These are phyloP conservation scores for Fusarium tupiense DNA, from an alignment of 2,329 filamentous ascomycete genomes.

Conservation along the genomic window DNA sequence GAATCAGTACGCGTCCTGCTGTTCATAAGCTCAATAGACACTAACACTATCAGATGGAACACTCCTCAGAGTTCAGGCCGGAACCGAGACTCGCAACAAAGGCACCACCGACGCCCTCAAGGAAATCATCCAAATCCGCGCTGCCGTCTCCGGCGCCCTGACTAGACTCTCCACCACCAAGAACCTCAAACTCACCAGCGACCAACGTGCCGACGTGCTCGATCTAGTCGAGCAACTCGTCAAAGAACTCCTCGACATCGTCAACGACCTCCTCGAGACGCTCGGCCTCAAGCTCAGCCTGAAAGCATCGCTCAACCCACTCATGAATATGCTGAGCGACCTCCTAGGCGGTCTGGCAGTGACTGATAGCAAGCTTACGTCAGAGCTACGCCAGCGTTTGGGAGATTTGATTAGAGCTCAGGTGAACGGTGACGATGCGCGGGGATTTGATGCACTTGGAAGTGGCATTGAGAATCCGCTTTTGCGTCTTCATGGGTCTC, in stretches of 20 bases:
- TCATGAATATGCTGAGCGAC: slow-evolving; percentile 10
- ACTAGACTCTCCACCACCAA: slow-evolving; percentile 2
- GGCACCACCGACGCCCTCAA: not conserved
- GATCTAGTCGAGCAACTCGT: not conserved
- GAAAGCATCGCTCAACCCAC: not conserved
- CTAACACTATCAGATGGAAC: not conserved
- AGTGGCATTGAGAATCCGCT: slow-evolving; percentile 8
- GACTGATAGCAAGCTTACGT: not conserved
- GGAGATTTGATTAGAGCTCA: not conserved
- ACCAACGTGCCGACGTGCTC: not conserved
- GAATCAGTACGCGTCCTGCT: not conserved
- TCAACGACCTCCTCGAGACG: not conserved
- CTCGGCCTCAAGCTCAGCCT: not conserved
- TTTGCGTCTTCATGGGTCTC: not conserved
- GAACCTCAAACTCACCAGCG: not conserved
- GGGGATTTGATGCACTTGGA: not conserved
- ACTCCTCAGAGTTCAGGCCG: not conserved
- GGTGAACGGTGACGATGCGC: not conserved
- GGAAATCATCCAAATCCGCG: not conserved
- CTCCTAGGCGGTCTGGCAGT: not conserved
- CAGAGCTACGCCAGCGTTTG: not conserved
- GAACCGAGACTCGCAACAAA: not conserved
- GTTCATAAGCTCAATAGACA: too few relatives aligned
- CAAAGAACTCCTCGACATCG: not conserved
- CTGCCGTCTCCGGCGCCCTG: not conserved